Evolutionary conservation across 495 filamentous ascomycete genomes (phyloP), one percentile per base, ranked within the genome.

Genomic region (Aspergillus incahuasiensis): DNA sequence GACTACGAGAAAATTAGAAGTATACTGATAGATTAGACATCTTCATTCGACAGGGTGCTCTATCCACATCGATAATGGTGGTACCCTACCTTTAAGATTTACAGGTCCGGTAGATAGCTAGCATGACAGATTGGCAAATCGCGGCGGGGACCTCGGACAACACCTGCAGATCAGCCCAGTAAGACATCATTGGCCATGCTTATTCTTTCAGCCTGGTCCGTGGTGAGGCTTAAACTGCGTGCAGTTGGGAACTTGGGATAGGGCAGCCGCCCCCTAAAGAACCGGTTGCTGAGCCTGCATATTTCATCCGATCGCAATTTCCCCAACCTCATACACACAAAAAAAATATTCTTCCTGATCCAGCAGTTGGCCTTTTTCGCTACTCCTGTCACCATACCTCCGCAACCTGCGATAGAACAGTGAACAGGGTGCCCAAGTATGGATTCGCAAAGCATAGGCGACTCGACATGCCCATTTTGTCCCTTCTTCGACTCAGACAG

Each of bases 401-500:
- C n/a, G n/a, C n/a, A n/a, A n/a, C n/a, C n/a, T n/a, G n/a, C n/a
- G n/a, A n/a, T n/a, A n/a, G n/a, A n/a, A 9, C 9, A 30, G 5
- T 30, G 28, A 5, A 5, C 28, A 30, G 28, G 28, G 28, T 5
- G 28, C 28, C 2, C 43, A 20, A 48, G 21, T 24, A 74, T 73
- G 69, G 53, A 63, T 30, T 22, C 55, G 38, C 58, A 52, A 51
- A 34, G 3, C 20, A 45, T 34, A 6, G 28, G 55, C 43, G 59
- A 42, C 6, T 46, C 67, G 48, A 63, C 63, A 20, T 84, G 81
- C 66, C 81, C 82, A 0, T 76, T 83, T 42, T 87, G 84, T 59
- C 68, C 72, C 3, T 84, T 83, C 56, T 68, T 71, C 22, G 78
- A 81, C 52, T 42, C 56, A 21, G 79, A 83, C 54, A 55, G 65